These are phyloP conservation scores for Ophiognomonia clavigignenti-juglandacearum DNA, from an alignment of 2,329 filamentous ascomycete species.

Conservation along the genomic window DNA sequence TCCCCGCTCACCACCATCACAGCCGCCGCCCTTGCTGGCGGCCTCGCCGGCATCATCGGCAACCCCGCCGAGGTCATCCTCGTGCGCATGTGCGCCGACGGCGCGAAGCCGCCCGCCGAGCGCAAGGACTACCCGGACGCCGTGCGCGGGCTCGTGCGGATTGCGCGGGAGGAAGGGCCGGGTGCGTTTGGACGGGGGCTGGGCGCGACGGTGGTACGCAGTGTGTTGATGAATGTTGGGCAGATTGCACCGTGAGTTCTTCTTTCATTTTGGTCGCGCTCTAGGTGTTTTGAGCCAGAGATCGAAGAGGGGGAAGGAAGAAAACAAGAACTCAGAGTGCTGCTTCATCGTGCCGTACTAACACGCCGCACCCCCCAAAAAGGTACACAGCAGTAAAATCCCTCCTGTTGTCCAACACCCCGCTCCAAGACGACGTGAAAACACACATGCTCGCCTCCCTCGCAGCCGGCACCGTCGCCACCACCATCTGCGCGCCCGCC, in stretches of 20 bases:
- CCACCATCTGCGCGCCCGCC: slow-evolving; percentile 39
- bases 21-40: slow-evolving; percentile 35
- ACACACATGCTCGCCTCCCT: slow-evolving; percentile 36
- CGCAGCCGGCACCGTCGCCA: slow-evolving; percentile 39
- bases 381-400: slow-evolving; percentile 33
- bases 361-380: too few relatives aligned
- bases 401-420: slow-evolving; percentile 23
- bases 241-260: slow-evolving; percentile 42
- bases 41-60: slow-evolving; percentile 38
- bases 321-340: too few relatives aligned
- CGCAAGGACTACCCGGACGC: slow-evolving; percentile 36
- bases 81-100: slow-evolving; percentile 42
- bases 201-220: slow-evolving; percentile 34
- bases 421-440: slow-evolving; percentile 32
- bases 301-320: too few relatives aligned
- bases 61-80: slow-evolving; percentile 39
- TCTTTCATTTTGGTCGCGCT: too few relatives aligned
- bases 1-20: slow-evolving; percentile 30
- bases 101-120: slow-evolving; percentile 30
- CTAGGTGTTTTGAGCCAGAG: too few relatives aligned
- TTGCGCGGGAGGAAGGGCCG: slow-evolving; percentile 34
- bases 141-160: slow-evolving; percentile 27
- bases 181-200: slow-evolving; percentile 33
- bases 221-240: slow-evolving; percentile 41
- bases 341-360: too few relatives aligned